phyloP scores from a whole-genome alignment of 2,329 filamentous ascomycete species.

The Myriosclerotinia duriaeana region DNA sequence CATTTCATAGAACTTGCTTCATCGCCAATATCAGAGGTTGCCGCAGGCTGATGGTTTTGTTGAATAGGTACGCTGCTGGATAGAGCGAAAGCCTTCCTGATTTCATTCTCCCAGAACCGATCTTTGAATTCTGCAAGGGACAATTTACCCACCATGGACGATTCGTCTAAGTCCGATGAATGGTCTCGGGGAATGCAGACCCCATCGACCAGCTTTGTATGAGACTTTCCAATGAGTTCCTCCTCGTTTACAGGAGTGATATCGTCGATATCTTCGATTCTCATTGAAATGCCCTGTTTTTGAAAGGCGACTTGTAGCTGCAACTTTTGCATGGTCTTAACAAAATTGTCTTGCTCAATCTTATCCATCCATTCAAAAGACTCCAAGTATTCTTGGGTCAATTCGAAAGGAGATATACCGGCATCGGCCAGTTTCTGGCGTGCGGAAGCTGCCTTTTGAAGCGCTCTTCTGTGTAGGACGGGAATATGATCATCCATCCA shows the following conservation, averaged over 20 bases:
- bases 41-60: background rate
- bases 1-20: background rate
- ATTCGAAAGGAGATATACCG: conserved; percentile 27
- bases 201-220: conserved; percentile 15
- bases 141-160: conserved; percentile 15
- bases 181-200: conserved; percentile 10
- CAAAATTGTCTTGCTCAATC: conserved; percentile 26
- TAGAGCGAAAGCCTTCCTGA: background rate
- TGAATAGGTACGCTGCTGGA: background rate
- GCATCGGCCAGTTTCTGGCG: conserved; percentile 22
- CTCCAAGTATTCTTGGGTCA: conserved; percentile 23
- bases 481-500: conserved; percentile 25
- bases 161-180: conserved; percentile 9
- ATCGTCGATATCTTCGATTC: conserved; percentile 21
- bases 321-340: conserved; percentile 21
- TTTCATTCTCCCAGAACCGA: conserved; percentile 6
- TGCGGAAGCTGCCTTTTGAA: conserved; percentile 22
- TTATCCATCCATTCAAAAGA: conserved; percentile 29
- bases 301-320: conserved; percentile 22
- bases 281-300: conserved; percentile 23
- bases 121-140: conserved; percentile 14
- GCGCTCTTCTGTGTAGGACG: conserved; percentile 21
- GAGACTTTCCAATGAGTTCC: conserved; percentile 14
- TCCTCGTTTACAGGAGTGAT: background rate
- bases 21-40: background rate